Percentiles rank a stretch among this genome's conserved stretches.
phyloP scores from a whole-genome alignment of 805 yeast species.

The Ogataea nitratoaversa region DNA sequence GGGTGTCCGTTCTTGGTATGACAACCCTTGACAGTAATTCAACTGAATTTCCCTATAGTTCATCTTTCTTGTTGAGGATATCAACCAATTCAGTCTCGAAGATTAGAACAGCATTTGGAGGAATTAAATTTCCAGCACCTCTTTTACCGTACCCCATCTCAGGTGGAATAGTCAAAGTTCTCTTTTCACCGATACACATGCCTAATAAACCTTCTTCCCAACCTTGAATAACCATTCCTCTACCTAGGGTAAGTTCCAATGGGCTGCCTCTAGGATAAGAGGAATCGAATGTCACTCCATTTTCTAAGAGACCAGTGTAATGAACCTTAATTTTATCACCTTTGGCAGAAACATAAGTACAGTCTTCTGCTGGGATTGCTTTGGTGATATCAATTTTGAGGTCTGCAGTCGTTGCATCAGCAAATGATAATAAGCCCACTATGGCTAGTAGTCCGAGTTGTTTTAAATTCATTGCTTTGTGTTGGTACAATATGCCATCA shows the following conservation, averaged over 20 bases:
- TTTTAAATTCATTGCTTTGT: constrained; percentile 2
- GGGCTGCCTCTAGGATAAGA: constrained; percentile 65
- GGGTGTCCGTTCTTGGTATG: too few relatives aligned
- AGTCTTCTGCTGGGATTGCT: constrained; percentile 46
- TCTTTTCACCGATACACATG: constrained; percentile 87
- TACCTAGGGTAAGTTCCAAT: constrained; percentile 66
- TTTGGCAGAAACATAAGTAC: constrained; percentile 50
- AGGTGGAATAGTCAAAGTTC: constrained; percentile 77
- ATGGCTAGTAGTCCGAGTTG: constrained; percentile 1
- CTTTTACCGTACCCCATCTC: constrained; percentile 70
- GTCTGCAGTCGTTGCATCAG: constrained; percentile 1
- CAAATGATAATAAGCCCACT: neutral
- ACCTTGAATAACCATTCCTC: constrained; percentile 77
- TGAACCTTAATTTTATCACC: constrained; percentile 77
- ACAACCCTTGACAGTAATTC: too few relatives aligned
- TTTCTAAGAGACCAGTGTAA: constrained; percentile 66
- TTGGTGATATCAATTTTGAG: constrained; percentile 39
- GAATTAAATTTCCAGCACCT: constrained; percentile 68
- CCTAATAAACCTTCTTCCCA: constrained; percentile 85
- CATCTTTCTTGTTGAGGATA: constrained; percentile 31
- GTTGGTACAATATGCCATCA: neutral
- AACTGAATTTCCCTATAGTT: too few relatives aligned
- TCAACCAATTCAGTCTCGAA: constrained; percentile 64
- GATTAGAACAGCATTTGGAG: constrained; percentile 68
- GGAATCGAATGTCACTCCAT: constrained; percentile 73